These are phyloP conservation scores for Candida mattraensis DNA, from an alignment of 805 yeast species.

Conservation along the genomic window DNA sequence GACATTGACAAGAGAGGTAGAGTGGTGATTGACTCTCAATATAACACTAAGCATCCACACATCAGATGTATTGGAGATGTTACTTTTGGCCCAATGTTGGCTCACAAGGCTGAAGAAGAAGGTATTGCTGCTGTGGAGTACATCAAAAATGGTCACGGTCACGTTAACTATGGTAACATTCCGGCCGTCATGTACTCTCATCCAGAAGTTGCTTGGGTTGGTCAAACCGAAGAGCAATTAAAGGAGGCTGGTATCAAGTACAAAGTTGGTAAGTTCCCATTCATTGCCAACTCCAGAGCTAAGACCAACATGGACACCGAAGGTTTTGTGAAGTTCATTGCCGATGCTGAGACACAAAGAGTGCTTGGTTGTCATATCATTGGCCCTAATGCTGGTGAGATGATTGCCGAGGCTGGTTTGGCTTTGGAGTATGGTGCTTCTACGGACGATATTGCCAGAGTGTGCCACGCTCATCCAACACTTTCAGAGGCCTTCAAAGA, in stretches of 20 bases:
- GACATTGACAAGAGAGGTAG: constrained; percentile 93
- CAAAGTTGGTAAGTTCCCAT: constrained; percentile 97
- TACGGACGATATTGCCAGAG: constrained; percentile 95
- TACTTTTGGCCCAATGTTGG: constrained; percentile 98
- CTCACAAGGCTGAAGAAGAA: constrained; percentile 99
- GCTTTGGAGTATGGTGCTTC: constrained; percentile 99
- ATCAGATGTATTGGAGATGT: constrained; percentile 98
- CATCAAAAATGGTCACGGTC: constrained; percentile 92
- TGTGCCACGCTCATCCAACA: constrained; percentile 99
- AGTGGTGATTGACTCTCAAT: constrained; percentile 90
- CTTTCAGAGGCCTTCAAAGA: constrained; percentile 97
- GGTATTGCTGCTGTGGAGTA: constrained; percentile 98
- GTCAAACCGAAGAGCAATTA: constrained; percentile 91
- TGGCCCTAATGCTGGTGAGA: constrained; percentile 99
- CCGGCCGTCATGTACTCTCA: constrained; percentile 99
- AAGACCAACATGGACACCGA: constrained; percentile 97
- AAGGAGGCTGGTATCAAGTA: constrained; percentile 89
- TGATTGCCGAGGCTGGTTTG: constrained; percentile 98
- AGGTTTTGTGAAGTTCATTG: constrained; percentile 93
- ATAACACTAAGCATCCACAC: constrained; percentile 87
- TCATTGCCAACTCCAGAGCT: constrained; percentile 98
- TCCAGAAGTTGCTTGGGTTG: constrained; percentile 99
- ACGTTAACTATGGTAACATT: constrained; percentile 95
- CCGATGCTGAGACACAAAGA: constrained; percentile 97
- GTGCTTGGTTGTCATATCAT: constrained; percentile 94